Percentiles rank a stretch among this genome's conserved stretches.
Evolutionary conservation across 2,329 filamentous ascomycete species (phyloP).

Genomic region (Aspergillus tanneri): DNA sequence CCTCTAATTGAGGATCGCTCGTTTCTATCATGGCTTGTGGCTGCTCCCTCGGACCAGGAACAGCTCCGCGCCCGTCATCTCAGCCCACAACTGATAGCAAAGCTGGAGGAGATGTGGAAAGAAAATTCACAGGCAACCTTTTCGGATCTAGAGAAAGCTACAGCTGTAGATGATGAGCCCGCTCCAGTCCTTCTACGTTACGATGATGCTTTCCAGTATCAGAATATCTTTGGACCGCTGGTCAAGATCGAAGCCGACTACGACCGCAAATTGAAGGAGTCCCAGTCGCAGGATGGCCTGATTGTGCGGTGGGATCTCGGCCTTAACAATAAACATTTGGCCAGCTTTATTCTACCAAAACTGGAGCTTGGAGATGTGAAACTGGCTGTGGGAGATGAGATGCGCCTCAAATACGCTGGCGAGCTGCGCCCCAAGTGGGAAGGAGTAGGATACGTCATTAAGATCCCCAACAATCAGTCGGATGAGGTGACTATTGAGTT

Average conservation of each 20-base stretch:
- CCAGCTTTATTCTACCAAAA: slow-evolving; percentile 93
- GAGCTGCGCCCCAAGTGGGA: slow-evolving; percentile 92
- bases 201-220: slow-evolving; percentile 96
- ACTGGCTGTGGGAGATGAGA: slow-evolving; percentile 94
- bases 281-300: slow-evolving; percentile 94
- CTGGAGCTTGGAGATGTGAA: slow-evolving; percentile 98
- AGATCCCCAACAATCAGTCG: slow-evolving; percentile 98
- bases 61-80: slow-evolving; percentile 92
- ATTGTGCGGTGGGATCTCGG: slow-evolving; percentile 93
- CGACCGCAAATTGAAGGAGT: slow-evolving; percentile 97
- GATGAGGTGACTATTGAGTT: slow-evolving; percentile 96
- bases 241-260: slow-evolving; percentile 99
- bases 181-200: slow-evolving; percentile 89
- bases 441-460: slow-evolving; percentile 97
- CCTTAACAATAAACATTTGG: slow-evolving; percentile 94
- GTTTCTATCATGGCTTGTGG: slow-evolving; percentile 91
- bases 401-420: slow-evolving; percentile 94
- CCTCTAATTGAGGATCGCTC: slow-evolving; percentile 95
- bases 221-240: slow-evolving; percentile 95
- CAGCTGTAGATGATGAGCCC: slow-evolving; percentile 91
- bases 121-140: slow-evolving; percentile 87
- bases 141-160: slow-evolving; percentile 85
- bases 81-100: slow-evolving; percentile 90
- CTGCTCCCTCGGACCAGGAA: slow-evolving; percentile 85
- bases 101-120: slow-evolving; percentile 98